Evolutionary conservation across 495 filamentous ascomycete genomes (phyloP), one percentile per base, ranked within the genome.

Genomic region (Neurospora sp.): DNA sequence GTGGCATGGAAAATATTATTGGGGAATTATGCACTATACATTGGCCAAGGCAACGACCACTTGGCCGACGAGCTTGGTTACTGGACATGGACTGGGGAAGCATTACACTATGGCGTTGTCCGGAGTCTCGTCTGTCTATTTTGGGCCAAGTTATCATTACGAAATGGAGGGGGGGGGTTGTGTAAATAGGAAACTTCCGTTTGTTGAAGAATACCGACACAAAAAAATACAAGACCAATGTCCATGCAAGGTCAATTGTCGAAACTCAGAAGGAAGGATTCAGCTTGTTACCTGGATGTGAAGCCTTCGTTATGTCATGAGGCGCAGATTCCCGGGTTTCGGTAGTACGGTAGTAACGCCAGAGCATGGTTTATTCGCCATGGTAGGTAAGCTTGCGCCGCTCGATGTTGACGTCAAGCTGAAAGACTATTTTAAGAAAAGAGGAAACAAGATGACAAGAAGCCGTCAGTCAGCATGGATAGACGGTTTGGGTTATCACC

Each of bases 81-180:
- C 71, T 72, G 71, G 71, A 72, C 71, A 37, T 62, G 54, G 54
- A 18, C 54, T 62, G 54, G 35, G 41, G 39, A 66, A 72, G 71
- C 71, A 72, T 72, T 72, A 69, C 44, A 72, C n/a, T 42, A 72
- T 72, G 70, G 70, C 70, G 70, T 72, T 72, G 70, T 42, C 40
- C 48, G 40, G 40, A 54, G 38, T 41, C 18, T 54, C 48, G 41
- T 42, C 20, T 72, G 40, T 71, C 23, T 39, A 31, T 72, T 72
- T 72, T 40, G n/a, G 54, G 27, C 54, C 27, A 62, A 62, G 54
- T 35, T 66, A 40, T 40, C 27, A 69, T 72, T 72, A 39, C 7
- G 39, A 41, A n/a, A 23, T 69, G 6, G 14, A 62, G 27, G 6
- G 11, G 23, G 20, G 54, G 54, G 54, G 1, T 72, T 62, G 46